These are phyloP conservation scores for Zalaria sp. DNA, from an alignment of 2,329 filamentous ascomycete species.

Conservation along the genomic window DNA sequence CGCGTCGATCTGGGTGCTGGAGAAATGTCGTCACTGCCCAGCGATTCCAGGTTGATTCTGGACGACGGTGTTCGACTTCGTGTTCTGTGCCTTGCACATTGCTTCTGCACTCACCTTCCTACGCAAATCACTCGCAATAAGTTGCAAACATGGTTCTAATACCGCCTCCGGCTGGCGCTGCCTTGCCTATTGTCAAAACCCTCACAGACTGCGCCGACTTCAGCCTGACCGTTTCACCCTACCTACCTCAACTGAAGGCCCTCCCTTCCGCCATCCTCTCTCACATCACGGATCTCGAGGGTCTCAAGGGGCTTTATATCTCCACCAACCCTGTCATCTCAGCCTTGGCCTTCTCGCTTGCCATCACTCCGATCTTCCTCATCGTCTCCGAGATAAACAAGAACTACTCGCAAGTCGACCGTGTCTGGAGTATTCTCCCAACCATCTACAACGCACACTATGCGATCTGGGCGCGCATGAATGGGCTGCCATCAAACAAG, in stretches of 20 bases:
- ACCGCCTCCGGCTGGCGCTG: slow-evolving; percentile 12
- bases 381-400: slow-evolving; percentile 69
- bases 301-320: slow-evolving; percentile 58
- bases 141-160: slow-evolving; percentile 1
- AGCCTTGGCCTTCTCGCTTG: slow-evolving; percentile 56
- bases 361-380: slow-evolving; percentile 58
- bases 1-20: no score
- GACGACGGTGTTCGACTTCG: neutral
- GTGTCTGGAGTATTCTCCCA: slow-evolving; percentile 81
- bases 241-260: slow-evolving; percentile 48
- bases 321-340: slow-evolving; percentile 76
- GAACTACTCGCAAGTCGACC: slow-evolving; percentile 96
- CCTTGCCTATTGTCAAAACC: slow-evolving; percentile 55
- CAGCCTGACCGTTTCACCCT: slow-evolving; percentile 60
- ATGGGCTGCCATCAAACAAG: slow-evolving; percentile 53
- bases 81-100: neutral
- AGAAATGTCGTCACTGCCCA: slow-evolving; percentile 2
- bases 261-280: slow-evolving; percentile 34
- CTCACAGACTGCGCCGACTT: slow-evolving; percentile 67
- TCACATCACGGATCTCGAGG: slow-evolving; percentile 44
- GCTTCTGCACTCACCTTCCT: neutral
- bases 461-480: slow-evolving; percentile 64
- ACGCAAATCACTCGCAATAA: neutral
- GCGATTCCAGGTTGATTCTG: neutral
- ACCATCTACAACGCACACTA: slow-evolving; percentile 79